Conservation (phyloP, 106 monocot genomes). For the Narthecium ossifragum region DNA sequence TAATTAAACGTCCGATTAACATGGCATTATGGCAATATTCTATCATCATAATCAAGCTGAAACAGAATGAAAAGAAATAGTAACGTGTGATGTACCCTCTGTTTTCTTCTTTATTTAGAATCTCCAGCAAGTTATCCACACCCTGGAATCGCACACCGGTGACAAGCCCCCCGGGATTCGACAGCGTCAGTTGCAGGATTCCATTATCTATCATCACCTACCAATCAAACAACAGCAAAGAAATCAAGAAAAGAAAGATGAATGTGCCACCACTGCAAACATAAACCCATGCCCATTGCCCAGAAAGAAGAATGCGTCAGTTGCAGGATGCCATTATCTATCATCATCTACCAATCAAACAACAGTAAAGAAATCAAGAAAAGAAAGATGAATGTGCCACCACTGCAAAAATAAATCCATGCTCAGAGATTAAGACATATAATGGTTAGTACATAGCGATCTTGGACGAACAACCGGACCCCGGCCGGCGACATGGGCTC, state of each 20-base stretch:
- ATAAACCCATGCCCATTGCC: constrained; percentile 53
- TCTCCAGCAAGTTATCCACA: constrained; percentile 67
- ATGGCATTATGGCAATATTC: not conserved
- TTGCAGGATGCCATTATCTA: constrained; percentile 65
- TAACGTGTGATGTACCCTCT: constrained; percentile 36
- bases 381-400: too few species aligned
- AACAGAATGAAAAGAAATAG: not conserved
- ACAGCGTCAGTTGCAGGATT: constrained; percentile 53
- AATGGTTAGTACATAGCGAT: not conserved
- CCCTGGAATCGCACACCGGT: constrained; percentile 59
- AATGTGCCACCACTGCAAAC: constrained; percentile 59
- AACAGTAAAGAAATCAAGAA: not conserved
- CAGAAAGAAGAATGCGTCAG: constrained; percentile 54
- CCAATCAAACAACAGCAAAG: constrained; percentile 3
- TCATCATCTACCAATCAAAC: constrained; percentile 24
- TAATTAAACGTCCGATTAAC: too few species aligned
- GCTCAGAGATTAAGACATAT: too few species aligned
- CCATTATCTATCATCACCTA: constrained; percentile 72
- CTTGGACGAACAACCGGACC: constrained; percentile 2
- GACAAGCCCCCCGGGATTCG: constrained; percentile 65
- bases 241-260: not conserved
- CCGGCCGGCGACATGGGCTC: constrained; percentile 2
- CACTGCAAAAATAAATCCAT: constrained; percentile 56
- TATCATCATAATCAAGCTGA: not conserved
- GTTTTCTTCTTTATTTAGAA: constrained; percentile 61